Percentiles rank a stretch among this genome's conserved stretches.
These are phyloP conservation scores for Brassica incana DNA, from an alignment of 345 rosid genomes.

Conservation along the genomic window DNA sequence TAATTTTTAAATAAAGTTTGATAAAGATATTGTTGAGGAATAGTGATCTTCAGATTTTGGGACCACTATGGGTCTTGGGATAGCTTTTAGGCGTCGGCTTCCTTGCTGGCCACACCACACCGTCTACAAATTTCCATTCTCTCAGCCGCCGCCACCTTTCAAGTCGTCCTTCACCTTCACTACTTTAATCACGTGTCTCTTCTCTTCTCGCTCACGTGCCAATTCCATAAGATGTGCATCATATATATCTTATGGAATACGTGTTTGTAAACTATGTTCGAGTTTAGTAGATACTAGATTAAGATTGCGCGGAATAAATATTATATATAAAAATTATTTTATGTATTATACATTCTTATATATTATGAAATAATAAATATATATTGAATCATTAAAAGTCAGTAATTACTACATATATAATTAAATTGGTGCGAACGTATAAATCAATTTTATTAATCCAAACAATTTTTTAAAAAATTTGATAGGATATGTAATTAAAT, in stretches of 20 bases:
- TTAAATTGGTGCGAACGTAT: too few relatives aligned
- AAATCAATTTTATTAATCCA: too few relatives aligned
- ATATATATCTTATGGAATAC: constrained; percentile 18
- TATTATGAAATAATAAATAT: too few relatives aligned
- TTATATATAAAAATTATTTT: too few relatives aligned
- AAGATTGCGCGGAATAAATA: too few relatives aligned
- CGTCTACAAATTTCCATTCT: constrained; percentile 20
- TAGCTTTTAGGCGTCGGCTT: constrained; percentile 33
- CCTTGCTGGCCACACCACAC: constrained; percentile 34
- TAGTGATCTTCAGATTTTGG: constrained; percentile 24
- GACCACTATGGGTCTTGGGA: constrained; percentile 35
- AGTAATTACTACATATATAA: too few relatives aligned
- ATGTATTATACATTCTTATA: too few relatives aligned
- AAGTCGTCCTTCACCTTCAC: constrained; percentile 13
- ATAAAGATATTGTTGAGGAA: constrained; percentile 20
- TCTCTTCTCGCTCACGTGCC: constrained; percentile 29
- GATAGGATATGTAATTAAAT: too few relatives aligned
- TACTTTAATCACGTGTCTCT: constrained; percentile 24
- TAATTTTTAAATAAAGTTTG: constrained; percentile 1
- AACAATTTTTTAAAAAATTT: too few relatives aligned
- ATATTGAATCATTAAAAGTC: too few relatives aligned
- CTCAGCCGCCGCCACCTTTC: constrained; percentile 27
- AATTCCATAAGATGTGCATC: not conserved
- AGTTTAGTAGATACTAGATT: not conserved
- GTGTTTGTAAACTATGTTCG: not conserved